Evolutionary conservation across 805 yeast genomes (phyloP).

Genomic region (Cyberlindnera xylosilytica): DNA sequence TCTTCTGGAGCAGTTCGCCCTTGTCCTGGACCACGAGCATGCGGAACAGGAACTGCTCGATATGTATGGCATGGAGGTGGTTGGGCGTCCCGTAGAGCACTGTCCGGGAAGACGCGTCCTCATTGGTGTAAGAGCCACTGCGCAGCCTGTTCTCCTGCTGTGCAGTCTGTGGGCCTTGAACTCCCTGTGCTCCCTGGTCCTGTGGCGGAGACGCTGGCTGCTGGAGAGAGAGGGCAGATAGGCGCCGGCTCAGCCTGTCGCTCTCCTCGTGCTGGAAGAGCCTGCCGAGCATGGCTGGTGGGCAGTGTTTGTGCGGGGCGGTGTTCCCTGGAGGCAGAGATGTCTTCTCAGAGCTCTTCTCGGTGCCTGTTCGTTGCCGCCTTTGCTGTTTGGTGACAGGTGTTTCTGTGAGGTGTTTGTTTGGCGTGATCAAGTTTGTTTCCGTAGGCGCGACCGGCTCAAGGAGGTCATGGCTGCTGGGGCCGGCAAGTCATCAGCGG

Average conservation of each 20-base stretch:
- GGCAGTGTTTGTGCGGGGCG: background rate
- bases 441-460: no score
- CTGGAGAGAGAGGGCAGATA: constrained; percentile 2
- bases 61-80: constrained; percentile 4
- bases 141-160: background rate
- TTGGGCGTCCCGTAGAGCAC: constrained; percentile 26
- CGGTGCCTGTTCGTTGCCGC: no score
- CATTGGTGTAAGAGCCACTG: constrained; percentile 13
- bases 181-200: constrained; percentile 3
- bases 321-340: no score
- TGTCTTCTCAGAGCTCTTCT: no score
- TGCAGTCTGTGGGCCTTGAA: background rate
- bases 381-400: no score
- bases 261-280: constrained; percentile 5
- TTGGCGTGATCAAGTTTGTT: no score
- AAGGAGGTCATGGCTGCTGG: no score
- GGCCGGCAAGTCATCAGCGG: no score
- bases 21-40: constrained; percentile 36
- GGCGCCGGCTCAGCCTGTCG: constrained; percentile 3
- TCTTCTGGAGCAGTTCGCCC: constrained; percentile 33
- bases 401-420: no score
- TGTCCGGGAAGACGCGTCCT: constrained; percentile 27
- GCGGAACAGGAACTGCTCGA: constrained; percentile 28
- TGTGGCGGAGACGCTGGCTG: constrained; percentile 3
- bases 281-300: constrained; percentile 7